phyloP scores from a whole-genome alignment of 345 rosid genomes.

The Eucalyptus fibrosa region DNA sequence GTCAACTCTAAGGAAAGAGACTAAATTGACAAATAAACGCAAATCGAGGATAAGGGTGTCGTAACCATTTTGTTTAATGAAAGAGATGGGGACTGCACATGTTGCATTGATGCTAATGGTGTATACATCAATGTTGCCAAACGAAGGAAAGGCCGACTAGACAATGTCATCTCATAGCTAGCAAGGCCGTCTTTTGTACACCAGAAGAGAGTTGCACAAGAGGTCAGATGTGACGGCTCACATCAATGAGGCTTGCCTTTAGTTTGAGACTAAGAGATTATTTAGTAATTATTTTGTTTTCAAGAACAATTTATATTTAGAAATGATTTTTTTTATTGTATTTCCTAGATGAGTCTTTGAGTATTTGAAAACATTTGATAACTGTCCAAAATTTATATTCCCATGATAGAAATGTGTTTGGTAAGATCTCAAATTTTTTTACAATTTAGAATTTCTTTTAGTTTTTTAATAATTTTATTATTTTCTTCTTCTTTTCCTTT shows the following conservation, averaged over 20 bases:
- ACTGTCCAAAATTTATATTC: too few relatives aligned
- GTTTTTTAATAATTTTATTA: too few relatives aligned
- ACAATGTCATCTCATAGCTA: not conserved
- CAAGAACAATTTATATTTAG: too few relatives aligned
- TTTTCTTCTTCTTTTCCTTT: too few relatives aligned
- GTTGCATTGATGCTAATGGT: not conserved
- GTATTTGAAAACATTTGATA: fast-evolving
- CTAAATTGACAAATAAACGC: not conserved
- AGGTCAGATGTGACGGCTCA: not conserved
- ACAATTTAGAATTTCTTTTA: too few relatives aligned
- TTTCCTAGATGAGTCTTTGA: too few relatives aligned
- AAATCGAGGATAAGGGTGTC: not conserved
- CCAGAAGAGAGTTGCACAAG: not conserved
- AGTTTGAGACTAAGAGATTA: too few relatives aligned
- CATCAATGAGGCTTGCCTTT: not conserved
- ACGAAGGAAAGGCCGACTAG: not conserved
- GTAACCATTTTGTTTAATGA: not conserved
- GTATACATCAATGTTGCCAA: not conserved
- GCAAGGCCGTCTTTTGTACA: not conserved
- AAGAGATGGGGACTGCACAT: not conserved
- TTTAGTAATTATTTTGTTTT: too few relatives aligned
- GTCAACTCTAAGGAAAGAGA: not conserved
- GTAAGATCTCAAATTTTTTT: too few relatives aligned
- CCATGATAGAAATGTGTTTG: too few relatives aligned
- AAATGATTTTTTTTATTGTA: too few relatives aligned